These are phyloP conservation scores for Dissophora globulifera DNA, from an alignment of 192 early-diverging fungal genomes.

Conservation along the genomic window DNA sequence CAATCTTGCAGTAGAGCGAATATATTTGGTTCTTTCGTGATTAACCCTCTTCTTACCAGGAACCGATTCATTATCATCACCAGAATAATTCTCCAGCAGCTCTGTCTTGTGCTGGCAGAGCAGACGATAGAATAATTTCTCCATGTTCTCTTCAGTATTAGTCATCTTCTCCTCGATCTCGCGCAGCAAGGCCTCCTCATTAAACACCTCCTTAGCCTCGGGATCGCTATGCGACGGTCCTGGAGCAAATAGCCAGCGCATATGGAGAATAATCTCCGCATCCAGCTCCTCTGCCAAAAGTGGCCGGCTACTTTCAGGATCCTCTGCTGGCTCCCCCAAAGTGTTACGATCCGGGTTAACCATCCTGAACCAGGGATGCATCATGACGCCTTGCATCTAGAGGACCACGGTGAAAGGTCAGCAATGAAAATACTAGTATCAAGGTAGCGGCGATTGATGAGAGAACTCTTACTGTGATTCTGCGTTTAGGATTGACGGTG, in stretches of 20 bases:
- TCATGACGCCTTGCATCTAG: slow-evolving; percentile 65
- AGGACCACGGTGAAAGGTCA: too few relatives aligned
- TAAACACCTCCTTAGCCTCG: slow-evolving; percentile 39
- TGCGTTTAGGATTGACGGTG: slow-evolving; percentile 56
- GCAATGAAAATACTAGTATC: too few relatives aligned
- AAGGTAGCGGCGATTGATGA: background rate
- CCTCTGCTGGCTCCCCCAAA: slow-evolving; percentile 43
- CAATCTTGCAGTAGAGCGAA: too few relatives aligned
- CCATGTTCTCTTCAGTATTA: slow-evolving; percentile 43
- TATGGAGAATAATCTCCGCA: slow-evolving; percentile 47
- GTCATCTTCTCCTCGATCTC: slow-evolving; percentile 52
- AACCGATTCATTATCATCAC: slow-evolving; percentile 25
- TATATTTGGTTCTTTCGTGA: too few relatives aligned
- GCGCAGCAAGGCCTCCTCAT: slow-evolving; percentile 38
- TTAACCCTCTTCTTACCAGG: too few relatives aligned
- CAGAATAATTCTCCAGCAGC: slow-evolving; percentile 41
- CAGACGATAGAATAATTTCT: slow-evolving; percentile 48
- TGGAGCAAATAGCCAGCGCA: slow-evolving; percentile 51
- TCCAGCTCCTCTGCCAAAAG: slow-evolving; percentile 35
- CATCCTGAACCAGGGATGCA: slow-evolving; percentile 64
- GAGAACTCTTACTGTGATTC: slow-evolving; percentile 53
- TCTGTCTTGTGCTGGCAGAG: slow-evolving; percentile 51
- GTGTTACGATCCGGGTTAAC: slow-evolving; percentile 54
- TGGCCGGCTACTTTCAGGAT: slow-evolving; percentile 28
- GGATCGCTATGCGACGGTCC: slow-evolving; percentile 49